A percentile compares a stretch with the other conserved stretches of the same genome.
Conservation (phyloP, 441 rosid genomes). For the Rhodomyrtus psidioides region DNA sequence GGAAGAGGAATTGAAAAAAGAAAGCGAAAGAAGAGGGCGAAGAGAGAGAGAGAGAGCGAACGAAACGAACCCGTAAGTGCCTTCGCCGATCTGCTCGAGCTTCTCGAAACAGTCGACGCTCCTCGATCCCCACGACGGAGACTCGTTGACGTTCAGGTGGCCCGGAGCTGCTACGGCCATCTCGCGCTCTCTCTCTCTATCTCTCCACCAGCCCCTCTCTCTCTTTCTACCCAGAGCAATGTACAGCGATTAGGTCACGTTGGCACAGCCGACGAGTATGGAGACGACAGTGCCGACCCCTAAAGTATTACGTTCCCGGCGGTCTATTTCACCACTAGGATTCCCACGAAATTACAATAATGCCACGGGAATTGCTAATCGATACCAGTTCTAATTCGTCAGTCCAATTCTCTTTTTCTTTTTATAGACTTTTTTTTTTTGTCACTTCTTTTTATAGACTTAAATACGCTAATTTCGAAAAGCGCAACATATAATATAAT, state of each 20-base stretch:
- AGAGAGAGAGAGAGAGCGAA: neutral
- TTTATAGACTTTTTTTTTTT: too few species aligned
- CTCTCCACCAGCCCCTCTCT: neutral
- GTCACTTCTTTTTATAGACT: too few species aligned
- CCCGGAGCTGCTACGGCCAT: slow-evolving; percentile 67
- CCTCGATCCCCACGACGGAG: slow-evolving; percentile 78
- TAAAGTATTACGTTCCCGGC: neutral
- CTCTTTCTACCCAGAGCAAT: neutral
- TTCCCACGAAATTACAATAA: neutral
- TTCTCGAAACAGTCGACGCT: slow-evolving; percentile 88
- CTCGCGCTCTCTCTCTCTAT: neutral
- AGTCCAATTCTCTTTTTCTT: neutral
- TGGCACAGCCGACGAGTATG: neutral
- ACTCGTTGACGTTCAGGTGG: slow-evolving; percentile 66
- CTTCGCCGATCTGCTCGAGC: slow-evolving; percentile 90
- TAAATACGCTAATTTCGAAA: too few species aligned
- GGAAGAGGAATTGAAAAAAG: neutral
- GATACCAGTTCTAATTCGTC: too few species aligned
- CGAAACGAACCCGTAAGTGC: slow-evolving; percentile 80
- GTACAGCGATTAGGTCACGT: neutral
- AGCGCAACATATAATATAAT: accelerated
- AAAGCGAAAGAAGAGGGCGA: neutral
- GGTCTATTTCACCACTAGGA: neutral
- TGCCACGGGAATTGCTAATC: neutral
- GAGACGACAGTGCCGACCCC: neutral